phyloP scores from a whole-genome alignment of 2,329 filamentous ascomycete species.

The Trichocomaceae sp. region DNA sequence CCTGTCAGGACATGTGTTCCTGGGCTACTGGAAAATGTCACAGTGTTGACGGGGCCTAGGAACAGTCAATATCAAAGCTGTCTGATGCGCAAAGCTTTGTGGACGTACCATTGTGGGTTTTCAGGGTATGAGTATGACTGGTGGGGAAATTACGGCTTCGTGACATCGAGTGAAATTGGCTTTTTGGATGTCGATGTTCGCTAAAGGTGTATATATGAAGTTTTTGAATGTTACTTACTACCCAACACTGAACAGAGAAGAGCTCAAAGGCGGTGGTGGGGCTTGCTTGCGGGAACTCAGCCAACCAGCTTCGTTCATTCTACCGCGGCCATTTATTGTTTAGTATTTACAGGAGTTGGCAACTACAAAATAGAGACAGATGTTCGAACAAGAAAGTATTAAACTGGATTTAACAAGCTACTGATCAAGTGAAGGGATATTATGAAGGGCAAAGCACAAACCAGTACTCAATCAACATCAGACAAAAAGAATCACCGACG shows the following conservation, averaged over 20 bases:
- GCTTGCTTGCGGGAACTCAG: not conserved
- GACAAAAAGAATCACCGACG: constrained; percentile 28
- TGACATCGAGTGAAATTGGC: constrained; percentile 21
- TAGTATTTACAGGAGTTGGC: too few species aligned
- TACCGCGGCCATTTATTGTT: not conserved
- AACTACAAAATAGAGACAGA: not conserved
- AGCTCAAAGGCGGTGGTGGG: not conserved
- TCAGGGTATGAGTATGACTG: constrained; percentile 36
- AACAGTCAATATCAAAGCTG: not conserved
- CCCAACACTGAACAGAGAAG: too few species aligned
- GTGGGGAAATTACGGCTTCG: constrained; percentile 31
- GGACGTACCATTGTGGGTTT: constrained; percentile 39
- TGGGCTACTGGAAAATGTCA: constrained; percentile 65
- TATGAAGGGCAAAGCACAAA: constrained; percentile 33
- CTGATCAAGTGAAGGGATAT: constrained; percentile 36
- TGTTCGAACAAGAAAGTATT: constrained; percentile 17
- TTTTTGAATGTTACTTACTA: too few species aligned
- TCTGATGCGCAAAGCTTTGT: not conserved
- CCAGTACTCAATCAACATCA: constrained; percentile 36
- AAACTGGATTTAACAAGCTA: constrained; percentile 36
- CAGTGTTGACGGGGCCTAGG: constrained; percentile 63
- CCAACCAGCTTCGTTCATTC: not conserved
- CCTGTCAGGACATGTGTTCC: constrained; percentile 78
- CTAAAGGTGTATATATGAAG: too few species aligned
- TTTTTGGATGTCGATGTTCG: not conserved